These are phyloP conservation scores for Torulaspora gathmanii DNA, from an alignment of 805 yeast species.

Conservation along the genomic window DNA sequence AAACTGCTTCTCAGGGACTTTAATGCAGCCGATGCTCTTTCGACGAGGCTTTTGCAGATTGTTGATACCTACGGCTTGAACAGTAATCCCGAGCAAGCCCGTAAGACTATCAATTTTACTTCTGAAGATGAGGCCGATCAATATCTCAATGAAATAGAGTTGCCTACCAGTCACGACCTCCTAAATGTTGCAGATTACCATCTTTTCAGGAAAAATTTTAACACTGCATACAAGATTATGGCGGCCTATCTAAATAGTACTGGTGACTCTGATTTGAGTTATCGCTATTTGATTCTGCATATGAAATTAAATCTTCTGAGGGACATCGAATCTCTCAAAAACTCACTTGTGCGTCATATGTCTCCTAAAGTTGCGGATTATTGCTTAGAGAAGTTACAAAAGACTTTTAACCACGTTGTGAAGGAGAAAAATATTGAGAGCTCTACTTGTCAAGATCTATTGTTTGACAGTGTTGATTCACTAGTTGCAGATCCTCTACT, in stretches of 20 bases:
- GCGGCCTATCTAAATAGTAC: constrained; percentile 25
- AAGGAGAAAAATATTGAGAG: constrained; percentile 17
- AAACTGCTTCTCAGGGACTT: constrained; percentile 30
- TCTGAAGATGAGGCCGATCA: constrained; percentile 31
- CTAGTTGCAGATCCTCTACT: constrained; percentile 20
- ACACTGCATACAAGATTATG: constrained; percentile 22
- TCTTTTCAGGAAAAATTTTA: constrained; percentile 16
- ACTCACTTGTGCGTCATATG: constrained; percentile 14
- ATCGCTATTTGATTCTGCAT: constrained; percentile 20
- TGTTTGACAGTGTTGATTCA: constrained; percentile 17
- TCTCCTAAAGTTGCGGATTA: constrained; percentile 5
- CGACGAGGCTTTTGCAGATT: constrained; percentile 27
- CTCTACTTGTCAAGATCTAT: constrained; percentile 19
- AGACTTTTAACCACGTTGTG: constrained; percentile 15
- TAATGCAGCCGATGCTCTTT: constrained; percentile 35
- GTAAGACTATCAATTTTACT: constrained; percentile 21
- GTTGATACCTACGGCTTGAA: constrained; percentile 29
- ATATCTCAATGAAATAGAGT: constrained; percentile 30
- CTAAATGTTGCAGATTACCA: constrained; percentile 27
- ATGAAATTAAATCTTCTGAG: constrained; percentile 26
- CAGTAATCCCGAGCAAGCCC: constrained; percentile 3
- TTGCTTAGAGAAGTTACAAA: constrained; percentile 11
- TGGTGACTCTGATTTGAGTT: constrained; percentile 14
- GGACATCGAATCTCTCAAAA: constrained; percentile 23
- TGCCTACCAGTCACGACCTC: constrained; percentile 28